Percentiles rank a stretch among this genome's conserved stretches.
These are phyloP conservation scores for Lycium barbarum DNA, from an alignment of 257 asterid genomes.

Conservation along the genomic window DNA sequence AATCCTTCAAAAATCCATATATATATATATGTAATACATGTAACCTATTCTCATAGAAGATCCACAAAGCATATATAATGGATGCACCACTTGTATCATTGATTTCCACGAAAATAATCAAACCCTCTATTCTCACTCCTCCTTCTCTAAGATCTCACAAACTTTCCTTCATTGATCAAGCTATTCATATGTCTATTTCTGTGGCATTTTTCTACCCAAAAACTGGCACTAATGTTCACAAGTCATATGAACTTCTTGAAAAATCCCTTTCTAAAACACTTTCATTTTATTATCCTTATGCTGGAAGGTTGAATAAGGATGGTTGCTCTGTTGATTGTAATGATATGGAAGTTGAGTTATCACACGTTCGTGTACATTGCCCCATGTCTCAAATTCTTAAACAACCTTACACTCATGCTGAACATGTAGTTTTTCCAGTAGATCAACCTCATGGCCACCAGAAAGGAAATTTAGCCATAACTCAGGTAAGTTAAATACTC, in stretches of 20 bases:
- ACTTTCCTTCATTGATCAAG: slow-evolving; percentile 13
- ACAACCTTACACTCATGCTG: neutral
- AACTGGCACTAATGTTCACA: too few relatives aligned
- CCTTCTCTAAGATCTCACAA: neutral
- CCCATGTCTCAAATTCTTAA: neutral
- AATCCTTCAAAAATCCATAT: too few relatives aligned
- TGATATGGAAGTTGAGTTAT: neutral
- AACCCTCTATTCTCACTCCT: slow-evolving; percentile 28
- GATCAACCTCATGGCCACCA: neutral
- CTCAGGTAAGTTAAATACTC: neutral
- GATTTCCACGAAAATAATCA: slow-evolving; percentile 29
- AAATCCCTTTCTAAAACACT: neutral
- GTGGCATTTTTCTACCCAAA: neutral
- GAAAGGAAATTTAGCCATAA: neutral
- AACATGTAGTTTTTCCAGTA: neutral
- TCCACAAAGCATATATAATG: neutral
- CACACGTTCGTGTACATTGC: neutral
- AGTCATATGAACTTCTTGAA: neutral
- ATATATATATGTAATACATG: too few relatives aligned
- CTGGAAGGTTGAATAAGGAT: neutral
- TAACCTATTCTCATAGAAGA: too few relatives aligned
- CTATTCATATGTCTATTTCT: neutral
- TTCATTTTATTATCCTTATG: slow-evolving; percentile 19
- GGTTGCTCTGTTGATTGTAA: slow-evolving; percentile 3
- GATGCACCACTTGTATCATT: neutral